phyloP scores from a whole-genome alignment of 768 basidiomycete genomes.

The Amyloporia xantha region DNA sequence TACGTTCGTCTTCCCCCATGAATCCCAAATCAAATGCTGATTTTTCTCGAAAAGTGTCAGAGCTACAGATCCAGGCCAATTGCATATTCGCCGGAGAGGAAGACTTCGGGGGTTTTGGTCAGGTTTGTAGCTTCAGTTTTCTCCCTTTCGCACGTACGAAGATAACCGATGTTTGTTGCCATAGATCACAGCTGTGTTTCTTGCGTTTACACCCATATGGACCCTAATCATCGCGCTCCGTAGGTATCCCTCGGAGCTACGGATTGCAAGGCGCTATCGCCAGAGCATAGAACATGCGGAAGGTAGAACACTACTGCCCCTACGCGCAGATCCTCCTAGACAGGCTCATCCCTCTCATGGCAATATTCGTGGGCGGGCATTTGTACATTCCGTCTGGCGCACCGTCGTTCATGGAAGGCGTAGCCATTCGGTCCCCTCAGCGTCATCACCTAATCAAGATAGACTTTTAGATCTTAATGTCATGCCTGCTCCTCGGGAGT shows the following conservation, averaged over 20 bases:
- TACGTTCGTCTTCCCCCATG: constrained; percentile 7
- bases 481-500: too few relatives aligned
- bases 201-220: constrained; percentile 19
- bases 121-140: constrained; percentile 17
- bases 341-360: background rate
- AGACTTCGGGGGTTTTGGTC: constrained; percentile 19
- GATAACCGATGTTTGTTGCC: background rate
- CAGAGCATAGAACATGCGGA: background rate
- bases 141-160: background rate
- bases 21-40: background rate
- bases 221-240: constrained; percentile 18
- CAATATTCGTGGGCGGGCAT: background rate
- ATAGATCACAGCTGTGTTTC: constrained; percentile 21
- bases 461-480: too few relatives aligned
- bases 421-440: background rate
- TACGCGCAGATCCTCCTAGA: background rate
- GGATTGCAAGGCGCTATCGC: background rate
- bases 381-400: background rate
- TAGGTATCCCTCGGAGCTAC: constrained; percentile 8
- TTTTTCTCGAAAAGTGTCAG: constrained; percentile 11
- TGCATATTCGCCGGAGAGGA: constrained; percentile 20
- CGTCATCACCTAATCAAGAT: background rate
- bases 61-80: constrained; percentile 16
- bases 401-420: background rate
- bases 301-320: background rate